phyloP scores from a whole-genome alignment of 345 rosid genomes.

The Syzygium jambos region DNA sequence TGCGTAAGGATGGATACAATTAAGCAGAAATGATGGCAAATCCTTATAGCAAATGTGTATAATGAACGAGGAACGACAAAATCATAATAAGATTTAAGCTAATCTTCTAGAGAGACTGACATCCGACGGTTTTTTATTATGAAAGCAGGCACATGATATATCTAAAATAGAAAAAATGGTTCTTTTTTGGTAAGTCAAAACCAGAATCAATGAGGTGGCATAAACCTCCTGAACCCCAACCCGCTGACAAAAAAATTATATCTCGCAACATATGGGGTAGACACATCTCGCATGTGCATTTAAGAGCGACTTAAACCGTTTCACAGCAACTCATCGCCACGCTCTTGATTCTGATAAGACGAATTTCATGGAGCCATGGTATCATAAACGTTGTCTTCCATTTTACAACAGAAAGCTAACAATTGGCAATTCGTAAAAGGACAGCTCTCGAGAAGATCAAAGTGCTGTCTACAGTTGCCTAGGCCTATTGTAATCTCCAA shows the following conservation, averaged over 20 bases:
- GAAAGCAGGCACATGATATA: not conserved
- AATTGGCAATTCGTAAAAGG: not conserved
- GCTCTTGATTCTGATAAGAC: not conserved
- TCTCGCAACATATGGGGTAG: not conserved
- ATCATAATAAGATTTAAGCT: not conserved
- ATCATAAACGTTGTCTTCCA: not conserved
- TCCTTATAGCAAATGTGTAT: not conserved
- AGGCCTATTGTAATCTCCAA: not conserved
- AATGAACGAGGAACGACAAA: not conserved
- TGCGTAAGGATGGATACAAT: not conserved
- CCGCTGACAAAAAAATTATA: not conserved
- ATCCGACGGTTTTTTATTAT: not conserved
- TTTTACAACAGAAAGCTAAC: not conserved
- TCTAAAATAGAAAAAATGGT: not conserved
- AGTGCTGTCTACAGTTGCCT: not conserved
- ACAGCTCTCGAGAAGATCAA: not conserved
- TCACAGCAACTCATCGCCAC: not conserved
- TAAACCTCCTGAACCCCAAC: not conserved
- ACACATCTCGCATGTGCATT: not conserved
- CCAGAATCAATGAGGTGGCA: not conserved
- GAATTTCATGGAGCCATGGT: not conserved
- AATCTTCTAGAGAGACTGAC: not conserved
- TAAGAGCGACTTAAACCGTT: not conserved
- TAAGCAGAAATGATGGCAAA: not conserved
- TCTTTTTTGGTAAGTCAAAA: not conserved